These are phyloP conservation scores for Ceratonia siliqua DNA, from an alignment of 306 rosid genomes.

Conservation along the genomic window DNA sequence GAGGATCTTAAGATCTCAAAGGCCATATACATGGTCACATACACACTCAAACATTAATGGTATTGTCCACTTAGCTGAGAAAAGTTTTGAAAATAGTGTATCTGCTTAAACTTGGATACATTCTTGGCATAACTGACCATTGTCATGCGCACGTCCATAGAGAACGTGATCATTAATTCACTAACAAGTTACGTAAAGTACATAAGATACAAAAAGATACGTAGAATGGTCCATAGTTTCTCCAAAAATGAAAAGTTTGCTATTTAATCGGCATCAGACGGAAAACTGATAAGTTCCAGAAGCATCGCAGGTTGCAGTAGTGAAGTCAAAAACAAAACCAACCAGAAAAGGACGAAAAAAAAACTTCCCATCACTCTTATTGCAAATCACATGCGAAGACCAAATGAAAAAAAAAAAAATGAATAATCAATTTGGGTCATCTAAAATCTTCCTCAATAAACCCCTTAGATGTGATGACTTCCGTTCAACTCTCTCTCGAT, in stretches of 20 bases:
- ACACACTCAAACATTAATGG: neutral
- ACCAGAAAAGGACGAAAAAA: neutral
- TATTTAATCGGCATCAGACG: slow-evolving; percentile 6
- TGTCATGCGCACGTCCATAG: neutral
- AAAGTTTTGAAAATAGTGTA: neutral
- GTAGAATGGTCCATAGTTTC: neutral
- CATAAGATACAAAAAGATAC: neutral
- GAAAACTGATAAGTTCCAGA: slow-evolving; percentile 14
- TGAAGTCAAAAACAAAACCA: slow-evolving; percentile 16
- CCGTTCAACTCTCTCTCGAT: slow-evolving; percentile 21
- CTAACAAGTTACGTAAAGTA: neutral
- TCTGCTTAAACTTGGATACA: neutral
- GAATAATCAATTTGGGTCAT: slow-evolving; percentile 6
- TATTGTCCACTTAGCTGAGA: neutral
- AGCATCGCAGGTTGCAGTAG: neutral
- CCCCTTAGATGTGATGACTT: slow-evolving; percentile 13
- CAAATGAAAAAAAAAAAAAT: neutral
- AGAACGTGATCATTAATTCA: neutral
- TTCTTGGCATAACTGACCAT: neutral
- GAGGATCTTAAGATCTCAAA: neutral
- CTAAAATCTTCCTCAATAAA: neutral
- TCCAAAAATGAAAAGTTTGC: slow-evolving; percentile 6
- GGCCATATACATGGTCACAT: neutral
- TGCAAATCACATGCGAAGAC: slow-evolving; percentile 28
- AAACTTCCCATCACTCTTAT: neutral